These are phyloP conservation scores for Macrophomina tecta DNA, from an alignment of 2,329 filamentous ascomycete genomes.

Conservation along the genomic window DNA sequence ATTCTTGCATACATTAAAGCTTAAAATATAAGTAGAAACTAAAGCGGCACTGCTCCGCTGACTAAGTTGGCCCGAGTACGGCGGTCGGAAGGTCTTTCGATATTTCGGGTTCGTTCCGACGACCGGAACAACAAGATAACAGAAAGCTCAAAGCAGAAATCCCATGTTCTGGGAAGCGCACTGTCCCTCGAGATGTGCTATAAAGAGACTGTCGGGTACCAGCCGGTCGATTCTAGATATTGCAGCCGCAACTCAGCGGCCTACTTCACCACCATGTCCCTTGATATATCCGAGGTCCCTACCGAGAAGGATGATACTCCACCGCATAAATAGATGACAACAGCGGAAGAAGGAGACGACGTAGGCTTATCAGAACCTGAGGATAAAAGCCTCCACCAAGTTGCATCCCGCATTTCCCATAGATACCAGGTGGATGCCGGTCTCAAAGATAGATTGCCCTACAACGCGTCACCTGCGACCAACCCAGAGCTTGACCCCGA, in stretches of 20 bases:
- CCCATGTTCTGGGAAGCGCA: no score
- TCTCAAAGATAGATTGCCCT: background rate
- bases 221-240: background rate
- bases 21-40: conserved; percentile 36
- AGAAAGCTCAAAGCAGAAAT: background rate
- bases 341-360: background rate
- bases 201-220: background rate
- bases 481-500: background rate
- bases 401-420: background rate
- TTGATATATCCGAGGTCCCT: background rate
- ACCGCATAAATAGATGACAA: background rate
- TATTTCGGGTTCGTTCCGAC: background rate
- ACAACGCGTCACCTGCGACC: background rate
- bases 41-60: no score
- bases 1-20: no score
- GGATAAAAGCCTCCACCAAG: background rate
- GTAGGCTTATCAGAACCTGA: background rate
- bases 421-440: background rate
- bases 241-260: background rate
- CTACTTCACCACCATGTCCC: background rate
- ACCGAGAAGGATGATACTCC: background rate
- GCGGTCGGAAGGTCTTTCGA: background rate
- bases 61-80: background rate
- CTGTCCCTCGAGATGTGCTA: background rate
- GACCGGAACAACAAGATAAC: background rate